Base-by-base conservation (phyloP, 2,329 filamentous ascomycete species). In the Eurotiales sp. region DNA sequence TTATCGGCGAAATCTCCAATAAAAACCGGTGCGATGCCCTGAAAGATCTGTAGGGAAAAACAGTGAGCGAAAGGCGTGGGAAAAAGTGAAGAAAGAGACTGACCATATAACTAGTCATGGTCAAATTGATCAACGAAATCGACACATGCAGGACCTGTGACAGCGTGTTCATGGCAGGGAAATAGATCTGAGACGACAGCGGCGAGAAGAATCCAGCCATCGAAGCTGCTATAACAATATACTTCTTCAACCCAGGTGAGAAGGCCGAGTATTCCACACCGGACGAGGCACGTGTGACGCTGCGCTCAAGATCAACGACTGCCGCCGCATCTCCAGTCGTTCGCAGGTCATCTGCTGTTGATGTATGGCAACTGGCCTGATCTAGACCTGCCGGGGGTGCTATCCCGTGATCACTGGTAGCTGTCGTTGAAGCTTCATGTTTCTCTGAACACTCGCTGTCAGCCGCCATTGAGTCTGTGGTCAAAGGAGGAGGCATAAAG, bases 11-110 rank as follows among this genome's bases (percentile, higher is more conserved):
- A 71, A 40, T 75, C 75, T 3, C 75, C 78, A 52, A 79, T 69
- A 15, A 80, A 69, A 57, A 77, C 75, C 25, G 77, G 77, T 1
- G 75, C 72, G 12, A 82, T 64, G 3, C 76, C 79, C 69, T 82
- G 79, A 29, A 78, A 72, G 34, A 79, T 76, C 72, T 72, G 21
- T 11, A 40, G 77, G 78, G 0, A 81, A 0, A 80, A 72, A 17
- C n/a, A 40, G 29, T 22, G 15, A 15, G 12, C 15, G 25, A n/a
- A 27, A 29, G 1, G 4, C 4, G 12, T n/a, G 6, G 11, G 12
- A 50, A 1, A 60, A 62, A 46, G 67, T 68, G 29, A 75, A 55
- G 6, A 69, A 64, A 40, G 72, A 69, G 54, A 73, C 75, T 46
- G 75, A 79, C 76, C 72, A 76, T 61, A 53, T 76, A 76, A 2